Conservation (phyloP, 768 basidiomycete genomes). For the Daedaleopsis sinensis region DNA sequence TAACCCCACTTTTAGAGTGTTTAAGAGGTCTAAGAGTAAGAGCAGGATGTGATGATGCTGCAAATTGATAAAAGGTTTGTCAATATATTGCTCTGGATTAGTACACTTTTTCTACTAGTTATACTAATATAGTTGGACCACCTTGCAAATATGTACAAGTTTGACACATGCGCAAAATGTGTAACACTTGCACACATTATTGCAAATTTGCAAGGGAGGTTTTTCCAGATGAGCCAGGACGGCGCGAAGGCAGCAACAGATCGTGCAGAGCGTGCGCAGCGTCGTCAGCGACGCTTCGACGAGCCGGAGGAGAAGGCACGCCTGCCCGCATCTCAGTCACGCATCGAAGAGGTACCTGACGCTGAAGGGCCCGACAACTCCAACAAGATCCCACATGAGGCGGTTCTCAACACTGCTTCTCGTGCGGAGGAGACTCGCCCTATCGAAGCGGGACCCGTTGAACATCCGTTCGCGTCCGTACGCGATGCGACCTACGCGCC, state of each 20-base stretch:
- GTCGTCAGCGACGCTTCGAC: background rate
- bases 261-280: constrained; percentile 1
- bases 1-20: no score
- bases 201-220: no score
- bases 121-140: no score
- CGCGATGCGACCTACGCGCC: constrained; percentile 9
- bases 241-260: background rate
- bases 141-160: no score
- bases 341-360: constrained; percentile 4
- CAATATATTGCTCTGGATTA: no score
- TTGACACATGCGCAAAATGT: no score
- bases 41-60: no score
- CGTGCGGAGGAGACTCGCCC: background rate
- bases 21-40: no score
- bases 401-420: background rate
- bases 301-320: background rate
- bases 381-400: constrained; percentile 1
- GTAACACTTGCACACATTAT: no score
- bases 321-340: background rate
- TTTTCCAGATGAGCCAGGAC: background rate
- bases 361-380: background rate
- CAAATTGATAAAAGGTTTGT: no score
- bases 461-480: constrained; percentile 11
- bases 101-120: no score
- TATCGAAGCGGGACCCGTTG: background rate